Evolutionary conservation across 495 filamentous ascomycete species (phyloP), one percentile per base, ranked within the genome.

Genomic region (Geoglossum glabrum): DNA sequence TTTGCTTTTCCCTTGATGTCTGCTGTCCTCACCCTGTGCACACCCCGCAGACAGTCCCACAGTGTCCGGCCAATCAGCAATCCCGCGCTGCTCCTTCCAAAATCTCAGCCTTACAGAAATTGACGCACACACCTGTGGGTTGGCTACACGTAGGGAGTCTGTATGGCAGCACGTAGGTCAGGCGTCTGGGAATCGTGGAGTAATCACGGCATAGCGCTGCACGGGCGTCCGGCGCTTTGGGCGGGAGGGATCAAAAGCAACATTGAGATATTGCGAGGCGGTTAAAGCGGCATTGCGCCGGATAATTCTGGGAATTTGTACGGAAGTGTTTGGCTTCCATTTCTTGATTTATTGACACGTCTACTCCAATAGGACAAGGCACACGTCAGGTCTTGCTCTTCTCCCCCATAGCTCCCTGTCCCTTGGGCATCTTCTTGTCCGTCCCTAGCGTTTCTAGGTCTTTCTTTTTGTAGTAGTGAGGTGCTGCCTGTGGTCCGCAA

Each of bases 381-480:
- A 17, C n/a, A 45, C 40, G 27, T 61, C 45, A 72, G 31, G 65
- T 65, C 56, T 70, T 71, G 61, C 73, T 76, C 66, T 72, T 75
- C 64, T 73, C 74, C 8, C 74, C 76, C 13, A 66, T 61, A 3
- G 64, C 70, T 10, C 80, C 81, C 59, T 75, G 67, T 8, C 76
- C 79, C 66, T 82, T 84, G 1, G 80, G 80, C 74, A 86, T 79
- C 71, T 95, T 97, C 73, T 77, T 82, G 55, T 86, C 85, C 67
- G 83, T 72, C 17, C 83, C 83, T 59, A 96, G 59, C 21, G 76
- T 80, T 66, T 96, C 93, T 47, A 97, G 65, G 66, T 97, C 87
- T 70, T 86, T 85, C 74, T 84, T 87, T 73, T 95, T 95, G 66
- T 96, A 85, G 65, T 86, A 96, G 72, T 98, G 92, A 58, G 90